A percentile compares a stretch with the other conserved stretches of the same genome.
Conservation (phyloP, 2,329 filamentous ascomycete species). For the Cryphonectria japonica region DNA sequence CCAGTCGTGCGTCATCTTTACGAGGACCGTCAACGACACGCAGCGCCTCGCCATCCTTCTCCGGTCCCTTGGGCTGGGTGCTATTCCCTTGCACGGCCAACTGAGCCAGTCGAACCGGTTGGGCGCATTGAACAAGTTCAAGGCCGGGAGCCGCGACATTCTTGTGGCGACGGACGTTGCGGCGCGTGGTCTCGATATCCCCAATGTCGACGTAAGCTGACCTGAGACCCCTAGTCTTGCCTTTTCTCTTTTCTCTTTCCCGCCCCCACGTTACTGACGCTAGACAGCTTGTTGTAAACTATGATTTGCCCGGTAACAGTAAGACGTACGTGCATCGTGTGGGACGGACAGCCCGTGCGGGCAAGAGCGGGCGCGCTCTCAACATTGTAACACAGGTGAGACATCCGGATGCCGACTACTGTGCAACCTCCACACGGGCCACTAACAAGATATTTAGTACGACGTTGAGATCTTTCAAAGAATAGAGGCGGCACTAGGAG, state of each 20-base stretch:
- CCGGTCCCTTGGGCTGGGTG: slow-evolving; percentile 82
- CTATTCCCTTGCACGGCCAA: slow-evolving; percentile 91
- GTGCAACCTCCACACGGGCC: not conserved
- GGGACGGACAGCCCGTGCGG: slow-evolving; percentile 84
- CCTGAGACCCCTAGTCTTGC: not conserved
- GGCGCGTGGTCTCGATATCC: slow-evolving; percentile 89
- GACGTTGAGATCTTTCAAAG: slow-evolving; percentile 79
- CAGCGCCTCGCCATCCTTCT: slow-evolving; percentile 84
- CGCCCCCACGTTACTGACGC: not conserved
- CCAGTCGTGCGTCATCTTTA: slow-evolving; percentile 89
- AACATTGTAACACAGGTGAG: slow-evolving; percentile 73
- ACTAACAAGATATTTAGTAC: slow-evolving; percentile 25
- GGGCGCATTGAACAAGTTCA: slow-evolving; percentile 89
- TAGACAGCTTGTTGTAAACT: slow-evolving; percentile 38
- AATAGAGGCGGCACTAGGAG: slow-evolving; percentile 81
- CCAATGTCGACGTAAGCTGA: slow-evolving; percentile 68
- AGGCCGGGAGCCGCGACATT: slow-evolving; percentile 77
- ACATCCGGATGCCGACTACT: not conserved
- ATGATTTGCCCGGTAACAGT: slow-evolving; percentile 79
- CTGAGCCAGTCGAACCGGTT: slow-evolving; percentile 85
- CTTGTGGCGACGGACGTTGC: slow-evolving; percentile 95
- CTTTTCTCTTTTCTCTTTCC: not conserved
- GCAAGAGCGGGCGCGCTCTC: slow-evolving; percentile 80
- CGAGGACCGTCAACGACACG: slow-evolving; percentile 87
- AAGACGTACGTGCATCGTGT: slow-evolving; percentile 93